Evolutionary conservation across 179 eudicot genomes (phyloP).

Genomic region (Drosera spatulata): DNA sequence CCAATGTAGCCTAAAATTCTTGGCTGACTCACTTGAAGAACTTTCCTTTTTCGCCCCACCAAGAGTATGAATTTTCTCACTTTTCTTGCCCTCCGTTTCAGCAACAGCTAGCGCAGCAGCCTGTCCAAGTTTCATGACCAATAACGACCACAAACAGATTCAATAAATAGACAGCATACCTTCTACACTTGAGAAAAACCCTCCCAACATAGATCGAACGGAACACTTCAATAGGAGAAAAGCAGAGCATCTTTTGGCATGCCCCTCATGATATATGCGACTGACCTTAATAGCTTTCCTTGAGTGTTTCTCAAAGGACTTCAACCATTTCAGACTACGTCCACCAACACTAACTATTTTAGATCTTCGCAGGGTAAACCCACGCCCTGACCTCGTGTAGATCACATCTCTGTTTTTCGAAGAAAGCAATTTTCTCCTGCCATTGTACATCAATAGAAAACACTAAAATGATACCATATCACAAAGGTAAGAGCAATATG

Average conservation of each 20-base stretch:
- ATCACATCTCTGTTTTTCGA: conserved; percentile 64
- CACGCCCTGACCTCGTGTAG: conserved; percentile 71
- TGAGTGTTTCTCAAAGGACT: conserved; percentile 66
- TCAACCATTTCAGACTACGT: conserved; percentile 91
- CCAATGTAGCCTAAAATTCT: conserved; percentile 30
- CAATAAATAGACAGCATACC: no score
- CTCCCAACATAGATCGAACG: background rate
- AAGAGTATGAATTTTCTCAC: conserved; percentile 25
- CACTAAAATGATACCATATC: conserved; percentile 8
- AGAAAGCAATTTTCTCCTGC: conserved; percentile 54
- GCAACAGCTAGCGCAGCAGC: conserved; percentile 74
- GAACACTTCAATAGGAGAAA: background rate
- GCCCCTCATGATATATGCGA: conserved; percentile 4
- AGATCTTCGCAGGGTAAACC: conserved; percentile 78
- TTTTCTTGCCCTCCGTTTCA: conserved; percentile 37
- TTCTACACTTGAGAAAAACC: no score
- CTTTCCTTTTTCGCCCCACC: conserved; percentile 26
- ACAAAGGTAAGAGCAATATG: conserved; percentile 8
- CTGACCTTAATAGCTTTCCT: conserved; percentile 81
- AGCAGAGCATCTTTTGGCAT: background rate
- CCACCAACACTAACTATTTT: conserved; percentile 85
- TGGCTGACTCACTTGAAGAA: conserved; percentile 48
- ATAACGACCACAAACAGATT: background rate
- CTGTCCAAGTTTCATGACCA: conserved; percentile 16
- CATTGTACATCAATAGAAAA: conserved; percentile 4